Conservation (phyloP, 2,329 filamentous ascomycete genomes). For the Aspergillus sp. region DNA sequence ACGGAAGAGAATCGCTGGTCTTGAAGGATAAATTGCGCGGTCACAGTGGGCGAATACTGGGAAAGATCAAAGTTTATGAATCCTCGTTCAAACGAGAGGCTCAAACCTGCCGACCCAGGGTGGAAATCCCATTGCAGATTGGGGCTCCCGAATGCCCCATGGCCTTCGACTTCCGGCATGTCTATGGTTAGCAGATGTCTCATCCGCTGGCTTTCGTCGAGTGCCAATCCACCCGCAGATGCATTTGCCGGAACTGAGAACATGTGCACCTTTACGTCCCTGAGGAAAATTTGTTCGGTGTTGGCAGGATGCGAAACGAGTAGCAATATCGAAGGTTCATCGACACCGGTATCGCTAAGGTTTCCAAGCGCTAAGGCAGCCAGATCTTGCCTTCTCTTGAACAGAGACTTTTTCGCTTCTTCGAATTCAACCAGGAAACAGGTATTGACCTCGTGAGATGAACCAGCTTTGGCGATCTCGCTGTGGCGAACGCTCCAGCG, state of each 20-base stretch:
- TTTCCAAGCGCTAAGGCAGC: conserved; percentile 28
- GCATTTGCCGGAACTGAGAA: conserved; percentile 27
- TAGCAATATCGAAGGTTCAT: conserved; percentile 28
- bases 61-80: conserved; percentile 36
- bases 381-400: conserved; percentile 33
- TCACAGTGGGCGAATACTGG: conserved; percentile 31
- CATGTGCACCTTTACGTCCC: conserved; percentile 30
- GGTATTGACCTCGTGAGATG: conserved; percentile 22
- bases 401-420: conserved; percentile 31
- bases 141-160: conserved; percentile 15
- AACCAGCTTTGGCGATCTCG: conserved; percentile 19
- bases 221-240: conserved; percentile 11
- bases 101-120: conserved; percentile 29
- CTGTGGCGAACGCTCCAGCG: conserved; percentile 31
- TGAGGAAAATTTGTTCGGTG: conserved; percentile 18
- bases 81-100: conserved; percentile 30
- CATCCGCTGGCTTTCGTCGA: conserved; percentile 25
- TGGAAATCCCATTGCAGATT: conserved; percentile 32
- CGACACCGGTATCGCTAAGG: conserved; percentile 15
- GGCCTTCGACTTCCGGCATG: conserved; percentile 23
- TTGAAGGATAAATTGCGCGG: conserved; percentile 29
- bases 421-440: conserved; percentile 33
- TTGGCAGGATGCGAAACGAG: conserved; percentile 31
- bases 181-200: conserved; percentile 28
- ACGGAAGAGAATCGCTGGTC: conserved; percentile 31